These are phyloP conservation scores for Barnettozyma populi DNA, from an alignment of 805 yeast species.

Conservation along the genomic window DNA sequence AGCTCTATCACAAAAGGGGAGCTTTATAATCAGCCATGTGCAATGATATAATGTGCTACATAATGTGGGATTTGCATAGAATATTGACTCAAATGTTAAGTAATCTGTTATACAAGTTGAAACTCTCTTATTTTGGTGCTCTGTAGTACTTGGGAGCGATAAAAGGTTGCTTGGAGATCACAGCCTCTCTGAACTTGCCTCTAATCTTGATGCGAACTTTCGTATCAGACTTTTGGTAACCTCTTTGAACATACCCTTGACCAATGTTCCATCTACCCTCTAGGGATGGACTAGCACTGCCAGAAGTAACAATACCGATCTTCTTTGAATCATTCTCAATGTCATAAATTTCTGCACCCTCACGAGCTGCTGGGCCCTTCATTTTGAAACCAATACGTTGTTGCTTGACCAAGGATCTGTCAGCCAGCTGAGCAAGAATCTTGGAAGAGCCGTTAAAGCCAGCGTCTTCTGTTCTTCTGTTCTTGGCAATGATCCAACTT, in stretches of 20 bases:
- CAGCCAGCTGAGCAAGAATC: conserved; percentile 65
- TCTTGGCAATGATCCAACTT: conserved; percentile 84
- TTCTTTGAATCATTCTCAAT: conserved; percentile 48
- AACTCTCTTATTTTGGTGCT: conserved; percentile 11
- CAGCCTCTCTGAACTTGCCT: conserved; percentile 74
- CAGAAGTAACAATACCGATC: conserved; percentile 52
- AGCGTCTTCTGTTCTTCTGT: conserved; percentile 50
- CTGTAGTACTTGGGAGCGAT: conserved; percentile 69
- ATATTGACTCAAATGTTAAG: background rate
- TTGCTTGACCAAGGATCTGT: conserved; percentile 49
- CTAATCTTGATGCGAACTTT: conserved; percentile 70
- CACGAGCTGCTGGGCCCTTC: conserved; percentile 91
- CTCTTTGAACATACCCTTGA: conserved; percentile 80
- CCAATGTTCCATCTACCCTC: conserved; percentile 75
- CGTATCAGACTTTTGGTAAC: conserved; percentile 68
- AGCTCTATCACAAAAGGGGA: too few relatives aligned
- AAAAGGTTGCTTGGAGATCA: conserved; percentile 79
- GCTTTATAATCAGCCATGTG: too few relatives aligned
- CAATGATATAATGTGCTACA: too few relatives aligned
- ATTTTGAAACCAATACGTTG: conserved; percentile 69
- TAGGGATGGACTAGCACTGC: conserved; percentile 62
- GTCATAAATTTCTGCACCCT: conserved; percentile 57
- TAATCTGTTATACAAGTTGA: background rate
- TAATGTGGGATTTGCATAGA: background rate
- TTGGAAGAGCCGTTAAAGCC: conserved; percentile 72